Percentiles rank a stretch among this genome's conserved stretches.
phyloP scores from a whole-genome alignment of 805 yeast genomes.

The Candida yuanshanica region DNA sequence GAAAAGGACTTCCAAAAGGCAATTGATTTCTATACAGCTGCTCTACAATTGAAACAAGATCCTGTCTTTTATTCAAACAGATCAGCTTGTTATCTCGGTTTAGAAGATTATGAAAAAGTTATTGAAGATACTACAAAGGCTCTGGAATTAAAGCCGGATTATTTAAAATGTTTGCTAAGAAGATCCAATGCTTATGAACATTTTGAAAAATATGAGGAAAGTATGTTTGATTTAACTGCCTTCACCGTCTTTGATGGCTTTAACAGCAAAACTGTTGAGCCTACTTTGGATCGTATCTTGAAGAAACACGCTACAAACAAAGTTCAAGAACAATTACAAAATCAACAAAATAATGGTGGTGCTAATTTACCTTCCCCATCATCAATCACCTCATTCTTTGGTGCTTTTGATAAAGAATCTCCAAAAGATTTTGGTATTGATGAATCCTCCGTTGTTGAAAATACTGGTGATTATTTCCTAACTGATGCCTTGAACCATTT shows the following conservation, averaged over 20 bases:
- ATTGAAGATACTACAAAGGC: constrained; percentile 86
- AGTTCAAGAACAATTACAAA: constrained; percentile 53
- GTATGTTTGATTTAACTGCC: constrained; percentile 88
- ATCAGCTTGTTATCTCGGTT: constrained; percentile 90
- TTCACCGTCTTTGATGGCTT: constrained; percentile 82
- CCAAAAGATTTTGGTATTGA: constrained; percentile 38
- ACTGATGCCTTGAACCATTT: constrained; percentile 58
- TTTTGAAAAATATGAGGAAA: constrained; percentile 70
- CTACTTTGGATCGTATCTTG: constrained; percentile 81
- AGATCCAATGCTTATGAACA: constrained; percentile 91
- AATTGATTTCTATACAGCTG: constrained; percentile 70
- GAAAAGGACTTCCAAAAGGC: constrained; percentile 68
- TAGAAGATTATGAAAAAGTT: constrained; percentile 75
- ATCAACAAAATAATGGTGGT: constrained; percentile 10
- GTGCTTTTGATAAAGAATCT: constrained; percentile 66
- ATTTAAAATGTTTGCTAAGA: constrained; percentile 86
- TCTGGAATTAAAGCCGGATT: constrained; percentile 78
- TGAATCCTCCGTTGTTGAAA: constrained; percentile 34
- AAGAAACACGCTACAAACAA: constrained; percentile 71
- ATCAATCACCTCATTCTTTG: constrained; percentile 79
- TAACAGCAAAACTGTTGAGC: constrained; percentile 70
- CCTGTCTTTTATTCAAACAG: constrained; percentile 92
- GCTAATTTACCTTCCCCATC: constrained; percentile 71
- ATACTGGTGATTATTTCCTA: constrained; percentile 60
- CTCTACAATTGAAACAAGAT: constrained; percentile 70